Percentiles rank a stretch among this genome's conserved stretches.
phyloP scores from a whole-genome alignment of 495 filamentous ascomycete genomes.

The Pyronema domesticum region DNA sequence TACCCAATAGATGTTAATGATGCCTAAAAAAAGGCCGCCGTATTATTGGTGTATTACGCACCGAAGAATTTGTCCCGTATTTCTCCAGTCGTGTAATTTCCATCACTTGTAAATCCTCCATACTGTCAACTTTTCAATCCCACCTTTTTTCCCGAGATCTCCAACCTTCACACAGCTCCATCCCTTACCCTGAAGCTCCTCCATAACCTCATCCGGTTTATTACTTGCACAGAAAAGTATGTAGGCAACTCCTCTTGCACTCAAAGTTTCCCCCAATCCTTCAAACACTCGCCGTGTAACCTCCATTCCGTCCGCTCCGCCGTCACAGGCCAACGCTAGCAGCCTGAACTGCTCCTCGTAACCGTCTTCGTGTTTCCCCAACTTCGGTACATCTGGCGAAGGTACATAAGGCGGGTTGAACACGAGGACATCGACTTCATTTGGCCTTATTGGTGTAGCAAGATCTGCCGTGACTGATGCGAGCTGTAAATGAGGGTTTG shows the following conservation, averaged over 20 bases:
- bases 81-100: too few species aligned
- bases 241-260: conserved; percentile 61
- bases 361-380: conserved; percentile 13
- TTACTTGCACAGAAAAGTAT: conserved; percentile 80
- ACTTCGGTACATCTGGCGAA: conserved; percentile 47
- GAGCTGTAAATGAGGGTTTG: conserved; percentile 29
- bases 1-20: too few species aligned
- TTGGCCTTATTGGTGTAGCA: conserved; percentile 34
- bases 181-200: conserved; percentile 33
- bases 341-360: conserved; percentile 62
- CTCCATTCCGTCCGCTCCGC: conserved; percentile 82
- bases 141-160: background rate
- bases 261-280: conserved; percentile 44
- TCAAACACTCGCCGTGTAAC: conserved; percentile 61
- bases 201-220: conserved; percentile 55
- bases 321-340: conserved; percentile 73
- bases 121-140: conserved; percentile 14
- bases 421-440: conserved; percentile 60
- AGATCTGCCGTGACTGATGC: conserved; percentile 51
- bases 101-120: conserved; percentile 21
- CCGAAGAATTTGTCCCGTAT: too few species aligned
- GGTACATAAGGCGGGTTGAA: conserved; percentile 98
- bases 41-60: too few species aligned
- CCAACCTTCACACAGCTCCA: conserved; percentile 3
- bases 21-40: too few species aligned